Evolutionary conservation across 352 stramenopile species (phyloP), one percentile per base, ranked within the genome.

Genomic region (Paralagenidium karlingii): DNA sequence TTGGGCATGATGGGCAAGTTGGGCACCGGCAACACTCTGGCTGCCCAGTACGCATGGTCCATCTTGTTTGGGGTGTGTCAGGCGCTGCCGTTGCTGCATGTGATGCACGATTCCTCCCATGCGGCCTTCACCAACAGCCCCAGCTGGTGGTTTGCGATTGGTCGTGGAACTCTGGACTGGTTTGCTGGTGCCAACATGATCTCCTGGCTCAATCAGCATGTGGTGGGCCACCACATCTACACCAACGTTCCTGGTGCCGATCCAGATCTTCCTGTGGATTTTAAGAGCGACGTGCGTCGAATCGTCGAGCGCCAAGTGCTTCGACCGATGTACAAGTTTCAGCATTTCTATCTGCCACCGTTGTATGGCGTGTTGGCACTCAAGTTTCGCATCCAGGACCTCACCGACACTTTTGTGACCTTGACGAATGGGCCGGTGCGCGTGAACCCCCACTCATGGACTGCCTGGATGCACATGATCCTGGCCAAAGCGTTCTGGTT

Each of bases 121-220:
- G 79, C 80, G 13, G 82, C 86, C 25, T 93, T 80, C 51, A 86
- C 82, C 5, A 88, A 74, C 52, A 80, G 59, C 45, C 79, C 67
- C 8, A 71, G 53, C 37, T 45, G 82, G 30, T 94, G 80, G 65
- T 64, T 58, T 19, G 41, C 88, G 25, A 82, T 79, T 25, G 86
- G 63, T 38, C 80, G 74, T 43, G 75, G 70, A 34, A 77, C 62
- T 28, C 85, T 96, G 66, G 84, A 96, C 58, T 95, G 84, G 71
- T 88, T 94, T 24, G 74, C 82, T 13, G 86, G 85, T 22, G 78
- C 75, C n/a, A 91, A 64, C 65, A 95, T 93, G 78, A 62, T 81
- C 44, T 95, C 75, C 63, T 97, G 84, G 89, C 76, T 96, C 25
- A 92, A 96, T 53, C 91, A 97, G 63, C 91, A 97, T 68, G 88